phyloP scores from a whole-genome alignment of 441 rosid genomes.

The Capsella rubella region DNA sequence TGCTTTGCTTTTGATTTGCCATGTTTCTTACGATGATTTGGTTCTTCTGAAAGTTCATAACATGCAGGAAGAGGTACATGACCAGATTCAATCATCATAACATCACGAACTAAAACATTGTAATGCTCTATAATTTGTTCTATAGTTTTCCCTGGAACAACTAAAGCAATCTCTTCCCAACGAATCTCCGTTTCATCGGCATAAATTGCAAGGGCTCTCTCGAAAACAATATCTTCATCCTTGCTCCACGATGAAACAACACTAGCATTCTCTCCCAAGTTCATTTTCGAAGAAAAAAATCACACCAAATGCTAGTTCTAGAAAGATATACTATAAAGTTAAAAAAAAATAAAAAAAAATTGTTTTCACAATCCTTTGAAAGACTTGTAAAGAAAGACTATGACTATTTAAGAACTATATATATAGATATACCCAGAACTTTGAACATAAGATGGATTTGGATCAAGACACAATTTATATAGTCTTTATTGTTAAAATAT shows the following conservation, averaged over 20 bases:
- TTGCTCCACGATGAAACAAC: slow-evolving; percentile 59
- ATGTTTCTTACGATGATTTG: background rate
- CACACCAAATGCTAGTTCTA: background rate
- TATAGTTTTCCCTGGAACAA: slow-evolving; percentile 71
- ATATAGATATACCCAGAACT: too few relatives aligned
- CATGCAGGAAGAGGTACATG: slow-evolving; percentile 65
- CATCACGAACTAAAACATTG: slow-evolving; percentile 66
- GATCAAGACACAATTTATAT: too few relatives aligned
- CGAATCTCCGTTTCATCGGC: slow-evolving; percentile 59
- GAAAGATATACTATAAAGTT: background rate
- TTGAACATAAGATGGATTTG: too few relatives aligned
- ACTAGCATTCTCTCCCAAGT: slow-evolving; percentile 55
- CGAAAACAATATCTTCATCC: slow-evolving; percentile 86
- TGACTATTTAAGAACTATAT: too few relatives aligned
- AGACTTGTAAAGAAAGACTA: too few relatives aligned
- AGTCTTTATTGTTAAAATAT: background rate
- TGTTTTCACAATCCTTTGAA: too few relatives aligned
- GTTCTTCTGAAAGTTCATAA: slow-evolving; percentile 60
- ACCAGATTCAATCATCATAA: slow-evolving; percentile 77
- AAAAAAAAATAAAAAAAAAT: too few relatives aligned
- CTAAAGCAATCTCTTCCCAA: slow-evolving; percentile 76
- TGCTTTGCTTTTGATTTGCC: slow-evolving; percentile 65
- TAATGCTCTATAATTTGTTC: slow-evolving; percentile 74
- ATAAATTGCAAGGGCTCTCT: slow-evolving; percentile 76
- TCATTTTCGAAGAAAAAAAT: slow-evolving; percentile 49